phyloP scores from a whole-genome alignment of 345 rosid species.

The Barbarea vulgaris region DNA sequence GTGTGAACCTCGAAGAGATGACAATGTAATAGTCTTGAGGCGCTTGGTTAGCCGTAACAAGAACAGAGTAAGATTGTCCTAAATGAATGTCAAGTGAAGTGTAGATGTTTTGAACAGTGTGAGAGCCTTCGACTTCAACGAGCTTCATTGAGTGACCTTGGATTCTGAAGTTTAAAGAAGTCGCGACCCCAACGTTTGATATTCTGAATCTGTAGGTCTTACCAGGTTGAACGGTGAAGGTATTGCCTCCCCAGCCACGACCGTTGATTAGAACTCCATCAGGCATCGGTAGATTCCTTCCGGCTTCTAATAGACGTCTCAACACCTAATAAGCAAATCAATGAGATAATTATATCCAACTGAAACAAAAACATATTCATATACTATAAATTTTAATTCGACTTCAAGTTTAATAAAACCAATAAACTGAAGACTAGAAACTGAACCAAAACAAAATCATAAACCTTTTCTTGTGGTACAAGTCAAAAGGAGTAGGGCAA shows the following conservation, averaged over 20 bases:
- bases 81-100: constrained; percentile 78
- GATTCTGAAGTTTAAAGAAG: constrained; percentile 80
- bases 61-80: constrained; percentile 88
- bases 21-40: constrained; percentile 78
- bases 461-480: neutral
- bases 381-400: neutral
- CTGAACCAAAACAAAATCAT: neutral
- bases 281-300: constrained; percentile 66
- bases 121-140: constrained; percentile 93
- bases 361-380: too few species aligned
- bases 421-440: neutral
- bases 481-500: neutral
- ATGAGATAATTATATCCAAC: neutral
- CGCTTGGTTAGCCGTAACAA: constrained; percentile 80
- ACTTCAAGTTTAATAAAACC: neutral
- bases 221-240: constrained; percentile 82
- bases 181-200: constrained; percentile 75
- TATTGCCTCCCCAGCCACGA: constrained; percentile 75
- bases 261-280: constrained; percentile 96
- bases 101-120: constrained; percentile 73
- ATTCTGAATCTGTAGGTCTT: constrained; percentile 84
- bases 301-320: constrained; percentile 60
- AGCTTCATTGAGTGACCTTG: constrained; percentile 85
- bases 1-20: constrained; percentile 75
- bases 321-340: constrained; percentile 42